These are phyloP conservation scores for Globisporangium echinulatum DNA, from an alignment of 352 stramenopile genomes.

Conservation along the genomic window DNA sequence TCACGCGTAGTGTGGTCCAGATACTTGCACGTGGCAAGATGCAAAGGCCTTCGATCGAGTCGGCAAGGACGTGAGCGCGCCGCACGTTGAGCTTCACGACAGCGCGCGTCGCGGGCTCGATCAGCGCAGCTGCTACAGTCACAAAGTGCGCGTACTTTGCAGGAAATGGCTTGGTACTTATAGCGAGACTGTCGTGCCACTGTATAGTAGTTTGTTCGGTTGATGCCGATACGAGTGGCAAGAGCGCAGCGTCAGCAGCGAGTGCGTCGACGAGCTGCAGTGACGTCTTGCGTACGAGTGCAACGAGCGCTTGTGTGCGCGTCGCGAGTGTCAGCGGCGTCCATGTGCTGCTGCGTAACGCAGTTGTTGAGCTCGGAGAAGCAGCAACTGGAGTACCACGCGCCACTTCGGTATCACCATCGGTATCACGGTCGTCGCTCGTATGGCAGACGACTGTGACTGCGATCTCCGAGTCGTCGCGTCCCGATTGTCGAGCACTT, in stretches of 20 bases:
- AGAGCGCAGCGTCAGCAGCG: not conserved
- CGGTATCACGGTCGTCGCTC: no score
- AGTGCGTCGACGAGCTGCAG: no score
- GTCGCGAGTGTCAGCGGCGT: not conserved
- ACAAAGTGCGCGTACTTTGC: constrained; percentile 51
- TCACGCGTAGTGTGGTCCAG: constrained; percentile 31
- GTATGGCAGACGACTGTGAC: no score
- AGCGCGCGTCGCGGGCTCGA: constrained; percentile 38
- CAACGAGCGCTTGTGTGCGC: not conserved
- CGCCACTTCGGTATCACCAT: no score
- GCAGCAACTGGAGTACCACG: no score
- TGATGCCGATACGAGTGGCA: not conserved
- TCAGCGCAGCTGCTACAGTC: constrained; percentile 21
- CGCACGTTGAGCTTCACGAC: constrained; percentile 23
- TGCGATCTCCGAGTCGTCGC: no score
- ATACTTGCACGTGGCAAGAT: constrained; percentile 19
- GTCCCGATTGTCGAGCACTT: no score
- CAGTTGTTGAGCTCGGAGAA: not conserved
- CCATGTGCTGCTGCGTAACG: not conserved
- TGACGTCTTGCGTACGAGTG: not conserved
- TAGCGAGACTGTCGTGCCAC: not conserved
- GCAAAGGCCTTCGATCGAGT: constrained; percentile 20
- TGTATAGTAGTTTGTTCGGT: not conserved
- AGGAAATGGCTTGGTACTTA: constrained; percentile 30
- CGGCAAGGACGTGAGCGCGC: not conserved